phyloP scores from a whole-genome alignment of 768 basidiomycete species.

The Amanita pallidorosea region DNA sequence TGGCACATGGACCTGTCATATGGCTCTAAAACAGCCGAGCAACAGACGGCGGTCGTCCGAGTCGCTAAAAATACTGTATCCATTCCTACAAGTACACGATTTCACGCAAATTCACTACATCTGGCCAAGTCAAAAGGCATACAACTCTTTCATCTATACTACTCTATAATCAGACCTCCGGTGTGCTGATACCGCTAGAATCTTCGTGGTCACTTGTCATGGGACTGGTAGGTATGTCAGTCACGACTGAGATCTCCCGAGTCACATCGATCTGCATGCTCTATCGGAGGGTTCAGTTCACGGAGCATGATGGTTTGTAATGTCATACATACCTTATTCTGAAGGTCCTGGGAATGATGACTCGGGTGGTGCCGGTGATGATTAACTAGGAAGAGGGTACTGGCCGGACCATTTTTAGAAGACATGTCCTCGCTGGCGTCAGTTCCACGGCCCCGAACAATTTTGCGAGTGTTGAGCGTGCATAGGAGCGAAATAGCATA shows the following conservation, averaged over 20 bases:
- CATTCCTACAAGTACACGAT: not conserved
- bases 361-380: conserved; percentile 10
- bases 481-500: conserved; percentile 29
- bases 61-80: too few relatives aligned
- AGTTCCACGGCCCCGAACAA: conserved; percentile 39
- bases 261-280: conserved; percentile 21
- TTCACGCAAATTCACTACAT: not conserved
- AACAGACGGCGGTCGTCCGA: not conserved
- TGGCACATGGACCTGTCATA: too few relatives aligned
- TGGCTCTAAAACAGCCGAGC: too few relatives aligned
- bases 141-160: too few relatives aligned
- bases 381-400: conserved; percentile 15
- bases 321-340: conserved; percentile 4
- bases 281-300: conserved; percentile 8
- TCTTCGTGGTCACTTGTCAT: not conserved
- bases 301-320: not conserved
- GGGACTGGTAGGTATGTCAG: conserved; percentile 12
- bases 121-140: not conserved
- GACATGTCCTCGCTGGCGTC: conserved; percentile 22
- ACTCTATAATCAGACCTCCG: not conserved
- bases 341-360: not conserved
- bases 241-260: conserved; percentile 20
- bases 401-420: conserved; percentile 9
- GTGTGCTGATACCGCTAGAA: not conserved
- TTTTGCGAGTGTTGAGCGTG: conserved; percentile 48